Conservation (phyloP, 2,329 filamentous ascomycete genomes). For the Sclerotinia minor region DNA sequence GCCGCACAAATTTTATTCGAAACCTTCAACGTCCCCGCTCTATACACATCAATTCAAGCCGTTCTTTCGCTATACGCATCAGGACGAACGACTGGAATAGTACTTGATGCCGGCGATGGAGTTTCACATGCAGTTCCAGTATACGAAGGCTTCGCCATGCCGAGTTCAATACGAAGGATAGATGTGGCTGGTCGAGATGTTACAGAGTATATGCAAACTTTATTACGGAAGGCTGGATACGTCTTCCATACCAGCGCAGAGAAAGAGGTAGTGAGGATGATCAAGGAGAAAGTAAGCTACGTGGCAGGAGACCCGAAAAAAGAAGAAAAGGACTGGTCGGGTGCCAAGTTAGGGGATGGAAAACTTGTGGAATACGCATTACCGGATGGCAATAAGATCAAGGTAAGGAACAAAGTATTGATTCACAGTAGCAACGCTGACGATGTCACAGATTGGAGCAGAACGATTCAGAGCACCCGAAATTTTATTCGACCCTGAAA, state of each 20-base stretch:
- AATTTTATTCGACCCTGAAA: constrained; percentile 95
- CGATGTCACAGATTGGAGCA: constrained; percentile 67
- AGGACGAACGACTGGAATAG: constrained; percentile 92
- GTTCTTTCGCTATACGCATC: constrained; percentile 95
- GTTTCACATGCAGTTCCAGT: constrained; percentile 97
- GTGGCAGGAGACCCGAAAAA: constrained; percentile 86
- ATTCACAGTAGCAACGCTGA: constrained; percentile 25
- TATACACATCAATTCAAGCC: constrained; percentile 96
- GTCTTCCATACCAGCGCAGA: constrained; percentile 97
- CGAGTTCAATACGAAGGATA: constrained; percentile 90
- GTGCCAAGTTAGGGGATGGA: constrained; percentile 71
- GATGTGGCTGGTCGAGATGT: constrained; percentile 96
- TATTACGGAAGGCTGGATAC: constrained; percentile 88
- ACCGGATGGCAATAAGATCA: constrained; percentile 90
- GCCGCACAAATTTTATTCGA: constrained; percentile 98
- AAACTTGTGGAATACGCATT: constrained; percentile 85
- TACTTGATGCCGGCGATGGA: constrained; percentile 91
- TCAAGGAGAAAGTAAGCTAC: constrained; percentile 94
- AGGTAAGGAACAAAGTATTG: constrained; percentile 54
- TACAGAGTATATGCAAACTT: constrained; percentile 88
- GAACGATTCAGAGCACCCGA: constrained; percentile 95
- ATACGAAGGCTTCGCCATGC: constrained; percentile 96
- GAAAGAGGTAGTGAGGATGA: constrained; percentile 96
- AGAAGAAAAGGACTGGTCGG: constrained; percentile 95
- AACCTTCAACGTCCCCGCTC: constrained; percentile 94